Conservation (phyloP, 129 eudicot species). For the Erigeron canadensis region DNA sequence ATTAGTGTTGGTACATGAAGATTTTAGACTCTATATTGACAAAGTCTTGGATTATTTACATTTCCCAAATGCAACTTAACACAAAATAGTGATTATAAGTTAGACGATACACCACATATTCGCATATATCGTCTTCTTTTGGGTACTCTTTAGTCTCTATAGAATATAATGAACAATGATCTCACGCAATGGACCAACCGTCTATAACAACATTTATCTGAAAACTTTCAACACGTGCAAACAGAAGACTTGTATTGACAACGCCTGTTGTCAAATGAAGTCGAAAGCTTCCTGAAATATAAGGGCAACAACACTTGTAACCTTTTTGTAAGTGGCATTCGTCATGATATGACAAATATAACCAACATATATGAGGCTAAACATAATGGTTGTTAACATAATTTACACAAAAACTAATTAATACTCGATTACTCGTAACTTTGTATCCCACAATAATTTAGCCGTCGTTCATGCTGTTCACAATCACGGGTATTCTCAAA, state of each 20-base stretch:
- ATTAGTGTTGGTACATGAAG: not conserved
- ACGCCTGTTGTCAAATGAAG: not conserved
- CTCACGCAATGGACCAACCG: not conserved
- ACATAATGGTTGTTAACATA: slow-evolving; percentile 1
- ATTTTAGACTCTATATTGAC: not conserved
- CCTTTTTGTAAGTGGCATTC: not conserved
- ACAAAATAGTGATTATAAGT: not conserved
- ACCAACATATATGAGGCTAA: not conserved
- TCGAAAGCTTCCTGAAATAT: not conserved
- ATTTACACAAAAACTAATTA: slow-evolving; percentile 5
- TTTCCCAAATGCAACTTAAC: not conserved
- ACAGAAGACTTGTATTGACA: not conserved
- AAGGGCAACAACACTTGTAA: not conserved
- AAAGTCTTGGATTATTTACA: not conserved
- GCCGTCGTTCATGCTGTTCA: not conserved
- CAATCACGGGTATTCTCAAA: slow-evolving; percentile 1
- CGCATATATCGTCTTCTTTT: not conserved
- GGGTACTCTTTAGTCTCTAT: not conserved
- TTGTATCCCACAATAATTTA: slow-evolving; percentile 1
- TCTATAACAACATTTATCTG: not conserved
- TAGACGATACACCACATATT: not conserved
- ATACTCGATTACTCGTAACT: too few relatives aligned
- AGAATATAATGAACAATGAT: not conserved
- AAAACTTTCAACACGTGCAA: not conserved
- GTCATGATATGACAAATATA: not conserved